Evolutionary conservation across 495 filamentous ascomycete genomes (phyloP), one percentile per base, ranked within the genome.

Genomic region (Bombardia bombarda): DNA sequence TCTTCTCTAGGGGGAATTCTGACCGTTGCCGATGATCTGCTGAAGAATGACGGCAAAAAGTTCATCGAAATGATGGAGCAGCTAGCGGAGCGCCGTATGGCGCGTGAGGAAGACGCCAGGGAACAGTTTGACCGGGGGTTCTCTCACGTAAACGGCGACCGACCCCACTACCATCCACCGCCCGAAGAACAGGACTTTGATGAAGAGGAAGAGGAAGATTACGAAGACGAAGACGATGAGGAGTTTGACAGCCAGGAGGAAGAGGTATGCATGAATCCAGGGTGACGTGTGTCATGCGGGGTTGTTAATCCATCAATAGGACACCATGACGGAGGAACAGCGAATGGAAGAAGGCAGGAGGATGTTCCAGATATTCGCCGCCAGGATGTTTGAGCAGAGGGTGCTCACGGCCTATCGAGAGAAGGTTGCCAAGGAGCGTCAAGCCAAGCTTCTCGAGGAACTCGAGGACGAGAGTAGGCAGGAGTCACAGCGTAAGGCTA

Each of bases 41-140:
- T 99, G 24, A 95, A 97, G 64, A 99, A 99, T 62, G 92, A 99
- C 61, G 92, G 92, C 58, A 95, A 94, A 63, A 94, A 95, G 58
- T 99, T 99, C 71, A 99, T 99, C 64, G 92, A 99, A 63, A 97
- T 99, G 92, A 99, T 99, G 93, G 92, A 99, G 61, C 90, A 96
- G 61, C 77, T 99, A 53, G 93, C 92, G 9, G 93, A 99, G 66
- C 84, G 90, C 45, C 80, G 92, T 50, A 96, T 99, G 90, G 83
- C 87, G 51, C 82, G 92, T 25, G 92, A 98, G 66, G 87, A 92
- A 63, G 89, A 96, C 59, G 86, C 87, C 13, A 81, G 83, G 55
- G 84, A 79, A 45, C 79, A 82, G 58, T 73, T 67, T 41, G 67
- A 72, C 47, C 79, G 82, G 49, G 77, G 72, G 38, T 84, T 86